Conservation (phyloP, 2,329 filamentous ascomycete species). For the Hymenoscyphus repandus region DNA sequence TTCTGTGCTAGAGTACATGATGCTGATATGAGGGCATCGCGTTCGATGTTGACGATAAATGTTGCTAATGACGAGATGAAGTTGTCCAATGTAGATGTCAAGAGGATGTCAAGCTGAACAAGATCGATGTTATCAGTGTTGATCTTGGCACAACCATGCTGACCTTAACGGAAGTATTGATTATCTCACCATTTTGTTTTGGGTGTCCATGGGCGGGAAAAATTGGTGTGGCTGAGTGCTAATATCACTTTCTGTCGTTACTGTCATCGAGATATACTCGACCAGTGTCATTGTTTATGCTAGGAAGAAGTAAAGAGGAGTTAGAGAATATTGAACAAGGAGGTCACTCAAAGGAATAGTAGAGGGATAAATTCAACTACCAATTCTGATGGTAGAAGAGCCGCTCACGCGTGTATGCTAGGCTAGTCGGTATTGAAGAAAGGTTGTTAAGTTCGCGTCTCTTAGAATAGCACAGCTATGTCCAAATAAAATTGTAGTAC, state of each 20-base stretch:
- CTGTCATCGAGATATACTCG: neutral
- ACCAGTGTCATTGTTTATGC: neutral
- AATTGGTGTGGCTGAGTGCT: neutral
- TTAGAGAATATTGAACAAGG: too few species aligned
- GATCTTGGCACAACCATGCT: neutral
- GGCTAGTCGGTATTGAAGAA: neutral
- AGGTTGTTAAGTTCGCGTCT: neutral
- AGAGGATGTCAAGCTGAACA: too few species aligned
- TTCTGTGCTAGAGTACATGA: neutral
- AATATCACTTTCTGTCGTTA: neutral
- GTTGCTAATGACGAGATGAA: constrained; percentile 1
- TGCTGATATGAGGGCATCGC: neutral
- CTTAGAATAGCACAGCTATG: neutral
- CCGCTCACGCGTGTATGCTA: constrained; percentile 5
- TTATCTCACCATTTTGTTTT: neutral
- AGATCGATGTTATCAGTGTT: too few species aligned
- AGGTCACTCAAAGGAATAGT: too few species aligned
- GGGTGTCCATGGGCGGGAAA: neutral
- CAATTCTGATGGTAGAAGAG: neutral
- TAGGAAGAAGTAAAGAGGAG: neutral
- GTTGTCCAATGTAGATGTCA: neutral
- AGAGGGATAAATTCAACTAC: too few species aligned
- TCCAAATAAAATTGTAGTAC: neutral
- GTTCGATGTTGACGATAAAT: neutral
- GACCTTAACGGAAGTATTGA: too few species aligned